Evolutionary conservation across 2,329 filamentous ascomycete species (phyloP).

Genomic region (Knufia fluminis): DNA sequence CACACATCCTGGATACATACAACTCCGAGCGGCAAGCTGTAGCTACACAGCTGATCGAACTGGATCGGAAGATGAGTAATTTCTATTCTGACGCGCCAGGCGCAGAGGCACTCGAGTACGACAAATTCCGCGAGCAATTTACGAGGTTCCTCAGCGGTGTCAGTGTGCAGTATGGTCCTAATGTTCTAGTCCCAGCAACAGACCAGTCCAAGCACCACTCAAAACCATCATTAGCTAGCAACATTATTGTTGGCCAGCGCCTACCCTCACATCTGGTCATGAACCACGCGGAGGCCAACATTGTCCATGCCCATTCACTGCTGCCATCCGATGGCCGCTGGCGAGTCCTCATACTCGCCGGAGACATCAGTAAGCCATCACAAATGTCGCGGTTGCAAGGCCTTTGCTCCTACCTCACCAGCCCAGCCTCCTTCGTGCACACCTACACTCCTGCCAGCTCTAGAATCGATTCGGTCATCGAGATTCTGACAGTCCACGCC

Average conservation of each 20-base stretch:
- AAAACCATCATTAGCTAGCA: not conserved
- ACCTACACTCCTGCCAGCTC: not conserved
- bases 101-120: not conserved
- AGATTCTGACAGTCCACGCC: not conserved
- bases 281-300: not conserved
- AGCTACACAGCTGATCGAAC: slow-evolving; percentile 26
- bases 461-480: not conserved
- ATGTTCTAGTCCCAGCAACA: not conserved
- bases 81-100: not conserved
- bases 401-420: not conserved
- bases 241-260: not conserved
- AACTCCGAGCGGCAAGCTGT: slow-evolving; percentile 38
- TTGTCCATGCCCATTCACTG: not conserved
- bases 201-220: not conserved
- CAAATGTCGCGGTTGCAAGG: not conserved
- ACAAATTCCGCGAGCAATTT: not conserved
- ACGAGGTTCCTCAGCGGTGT: not conserved
- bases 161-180: not conserved
- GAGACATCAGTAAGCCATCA: not conserved
- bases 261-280: not conserved
- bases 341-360: not conserved
- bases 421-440: not conserved
- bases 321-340: not conserved
- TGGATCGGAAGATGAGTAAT: slow-evolving; percentile 24
- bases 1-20: slow-evolving; percentile 42